A percentile compares a stretch with the other conserved stretches of the same genome.
Conservation (phyloP, 1,139 yeast species). For the Blastobotrys capitulatus region DNA sequence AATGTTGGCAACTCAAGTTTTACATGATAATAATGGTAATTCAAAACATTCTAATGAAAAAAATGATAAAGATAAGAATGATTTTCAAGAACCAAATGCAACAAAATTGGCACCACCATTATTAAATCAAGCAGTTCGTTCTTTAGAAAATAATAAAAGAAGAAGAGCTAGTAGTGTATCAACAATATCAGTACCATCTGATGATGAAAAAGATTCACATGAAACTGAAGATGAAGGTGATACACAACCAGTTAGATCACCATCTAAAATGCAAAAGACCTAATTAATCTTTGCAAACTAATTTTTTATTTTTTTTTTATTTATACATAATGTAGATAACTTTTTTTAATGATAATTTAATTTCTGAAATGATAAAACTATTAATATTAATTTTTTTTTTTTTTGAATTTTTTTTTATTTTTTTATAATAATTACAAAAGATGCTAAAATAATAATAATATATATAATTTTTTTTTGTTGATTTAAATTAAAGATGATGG, state of each 20-base stretch:
- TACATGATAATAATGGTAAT: conserved; percentile 17
- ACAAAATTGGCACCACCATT: neutral
- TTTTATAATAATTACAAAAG: neutral
- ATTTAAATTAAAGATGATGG: conserved; percentile 32
- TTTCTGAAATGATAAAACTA: too few species aligned
- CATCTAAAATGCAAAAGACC: neutral
- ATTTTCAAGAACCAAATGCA: conserved; percentile 13
- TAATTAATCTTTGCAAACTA: neutral
- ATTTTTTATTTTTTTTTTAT: neutral
- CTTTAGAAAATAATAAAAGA: conserved; percentile 20
- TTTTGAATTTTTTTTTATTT: neutral
- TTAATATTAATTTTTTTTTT: neutral
- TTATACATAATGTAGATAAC: neutral
- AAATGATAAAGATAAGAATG: conserved; percentile 14
- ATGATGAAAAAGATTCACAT: conserved; percentile 17
- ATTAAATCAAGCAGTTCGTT: neutral
- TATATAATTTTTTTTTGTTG: neutral
- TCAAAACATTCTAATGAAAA: too few species aligned
- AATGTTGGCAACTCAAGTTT: conserved; percentile 34
- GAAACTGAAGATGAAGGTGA: conserved; percentile 15
- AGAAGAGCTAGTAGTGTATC: conserved; percentile 33
- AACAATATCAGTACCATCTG: conserved; percentile 30
- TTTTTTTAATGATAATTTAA: neutral
- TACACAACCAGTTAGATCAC: neutral
- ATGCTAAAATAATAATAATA: neutral